Base-by-base conservation (phyloP, 139 green algal genomes). In the Spirogloea muscicola region DNA sequence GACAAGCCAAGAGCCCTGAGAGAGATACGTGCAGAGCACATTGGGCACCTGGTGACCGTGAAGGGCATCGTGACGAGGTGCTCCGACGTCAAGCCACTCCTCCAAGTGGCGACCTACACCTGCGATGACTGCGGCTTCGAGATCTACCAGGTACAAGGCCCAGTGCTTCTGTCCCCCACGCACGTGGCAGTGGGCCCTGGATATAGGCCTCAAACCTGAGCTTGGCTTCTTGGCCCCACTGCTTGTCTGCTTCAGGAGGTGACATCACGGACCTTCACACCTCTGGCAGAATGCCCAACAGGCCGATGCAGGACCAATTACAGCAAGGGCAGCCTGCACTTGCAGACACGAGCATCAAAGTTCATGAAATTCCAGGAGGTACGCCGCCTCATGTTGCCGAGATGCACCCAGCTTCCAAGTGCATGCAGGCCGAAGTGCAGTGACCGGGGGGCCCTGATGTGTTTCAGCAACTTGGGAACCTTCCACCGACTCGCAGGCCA, bases 351-450 rank as follows among this genome's bases (percentile, higher is more conserved):
- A 10, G 93, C 93, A 33, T 94, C 85, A 68, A 92, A 92, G 80
- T 98, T 98, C 77, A 70, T 94, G 25, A 94, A 92, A 74, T 98
- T 93, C 84, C 94, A 98, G 85, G 84, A 88, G 55, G 66, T 86
- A 64, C 18, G 21, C 42, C 27, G 63, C 46, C 46, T 31, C 21
- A 55, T 21, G 21, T 21, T 21, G 21, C 21, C 21, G 46, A 21
- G 21, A 31, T 55, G 46, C 46, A 21, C 21, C 46, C 21, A 21
- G 46, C 46, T 55, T 55, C 21, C n/a, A n/a, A n/a, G n/a, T n/a
- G n/a, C n/a, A n/a, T n/a, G n/a, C n/a, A n/a, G n/a, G n/a, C n/a
- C n/a, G n/a, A n/a, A n/a, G n/a, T n/a, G n/a, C n/a, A n/a, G n/a
- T n/a, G n/a, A n/a, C n/a, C n/a, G n/a, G n/a, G n/a, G n/a, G n/a